phyloP scores from a whole-genome alignment of 495 filamentous ascomycete species.

The Hypoxylon intermedium region DNA sequence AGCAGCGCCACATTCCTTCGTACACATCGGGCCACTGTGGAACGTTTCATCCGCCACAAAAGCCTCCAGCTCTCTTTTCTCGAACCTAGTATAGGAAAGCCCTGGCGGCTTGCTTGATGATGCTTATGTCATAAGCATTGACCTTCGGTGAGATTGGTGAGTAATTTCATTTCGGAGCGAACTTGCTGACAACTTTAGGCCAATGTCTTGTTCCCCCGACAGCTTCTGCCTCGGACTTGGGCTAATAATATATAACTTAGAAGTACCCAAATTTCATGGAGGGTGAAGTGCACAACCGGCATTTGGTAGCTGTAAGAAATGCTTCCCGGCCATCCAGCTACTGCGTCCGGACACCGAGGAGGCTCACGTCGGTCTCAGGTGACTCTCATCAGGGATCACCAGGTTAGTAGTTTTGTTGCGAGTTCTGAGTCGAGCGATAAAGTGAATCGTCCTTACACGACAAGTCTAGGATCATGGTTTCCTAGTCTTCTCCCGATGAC shows the following conservation, averaged over 20 bases:
- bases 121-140: constrained; percentile 38
- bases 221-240: constrained; percentile 10
- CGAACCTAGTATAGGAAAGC: constrained; percentile 26
- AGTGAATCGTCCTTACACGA: too few species aligned
- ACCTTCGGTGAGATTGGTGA: constrained; percentile 32
- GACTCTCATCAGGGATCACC: constrained; percentile 37
- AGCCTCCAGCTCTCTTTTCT: constrained; percentile 22
- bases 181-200: constrained; percentile 26
- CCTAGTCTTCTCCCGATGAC: constrained; percentile 3
- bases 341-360: constrained; percentile 39
- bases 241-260: constrained; percentile 32
- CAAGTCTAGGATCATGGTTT: neutral
- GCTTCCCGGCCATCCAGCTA: constrained; percentile 34
- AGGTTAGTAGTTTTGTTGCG: constrained; percentile 27
- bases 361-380: constrained; percentile 40
- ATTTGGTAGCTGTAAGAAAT: constrained; percentile 40
- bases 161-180: constrained; percentile 28
- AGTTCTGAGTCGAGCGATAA: neutral
- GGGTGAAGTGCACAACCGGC: constrained; percentile 32
- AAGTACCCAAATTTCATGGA: constrained; percentile 34
- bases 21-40: constrained; percentile 30
- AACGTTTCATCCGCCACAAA: constrained; percentile 38
- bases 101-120: constrained; percentile 24
- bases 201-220: constrained; percentile 2
- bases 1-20: constrained; percentile 37